A percentile compares a stretch with the other conserved stretches of the same genome.
Conservation (phyloP, 345 rosid species). For the Brassica cretica region DNA sequence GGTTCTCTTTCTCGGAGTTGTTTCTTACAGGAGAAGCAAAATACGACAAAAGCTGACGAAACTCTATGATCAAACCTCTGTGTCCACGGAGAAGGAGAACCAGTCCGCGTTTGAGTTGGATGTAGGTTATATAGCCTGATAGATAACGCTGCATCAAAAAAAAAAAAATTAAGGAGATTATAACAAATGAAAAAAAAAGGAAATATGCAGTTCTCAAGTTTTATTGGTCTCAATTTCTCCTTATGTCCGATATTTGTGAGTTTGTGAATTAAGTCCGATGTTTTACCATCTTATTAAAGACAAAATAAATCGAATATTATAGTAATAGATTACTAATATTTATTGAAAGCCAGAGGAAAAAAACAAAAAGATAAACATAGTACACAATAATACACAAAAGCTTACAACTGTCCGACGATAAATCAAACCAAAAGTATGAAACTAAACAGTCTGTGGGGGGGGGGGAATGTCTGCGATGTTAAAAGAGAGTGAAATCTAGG, state of each 20-base stretch:
- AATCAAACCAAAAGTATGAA: constrained; percentile 15
- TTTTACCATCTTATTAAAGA: not conserved
- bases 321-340: constrained; percentile 1
- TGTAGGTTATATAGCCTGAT: not conserved
- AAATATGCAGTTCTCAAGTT: not conserved
- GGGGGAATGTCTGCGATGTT: not conserved
- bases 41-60: not conserved
- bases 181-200: not conserved
- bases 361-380: not conserved
- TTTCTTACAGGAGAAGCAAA: not conserved
- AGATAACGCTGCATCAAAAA: not conserved
- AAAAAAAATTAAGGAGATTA: not conserved
- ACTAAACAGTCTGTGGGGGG: constrained; percentile 9
- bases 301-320: not conserved
- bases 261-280: not conserved
- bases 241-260: not conserved
- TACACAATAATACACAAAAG: constrained; percentile 30
- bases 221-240: not conserved
- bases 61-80: not conserved
- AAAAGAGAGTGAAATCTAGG: constrained; percentile 35
- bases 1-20: not conserved
- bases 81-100: not conserved
- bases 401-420: constrained; percentile 21
- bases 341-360: constrained; percentile 11
- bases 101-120: not conserved